Evolutionary conservation across 208 protist genomes (phyloP).

Genomic region (Endotrypanum monterogeii): DNA sequence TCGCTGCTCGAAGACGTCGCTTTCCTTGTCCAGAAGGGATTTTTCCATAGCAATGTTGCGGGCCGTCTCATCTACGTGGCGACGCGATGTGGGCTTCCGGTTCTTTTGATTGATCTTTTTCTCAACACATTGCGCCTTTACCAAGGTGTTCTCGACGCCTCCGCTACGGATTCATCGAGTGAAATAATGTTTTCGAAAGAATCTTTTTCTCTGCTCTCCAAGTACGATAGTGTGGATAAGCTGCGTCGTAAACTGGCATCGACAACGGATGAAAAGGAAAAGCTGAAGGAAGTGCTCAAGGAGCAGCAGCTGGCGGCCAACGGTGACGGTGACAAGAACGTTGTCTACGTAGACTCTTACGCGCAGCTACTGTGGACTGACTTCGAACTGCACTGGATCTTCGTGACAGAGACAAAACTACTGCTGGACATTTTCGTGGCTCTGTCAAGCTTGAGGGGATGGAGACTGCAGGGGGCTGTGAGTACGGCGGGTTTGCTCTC

Average conservation of each 20-base stretch:
- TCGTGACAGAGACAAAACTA: constrained; percentile 86
- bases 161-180: constrained; percentile 39
- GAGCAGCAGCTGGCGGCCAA: constrained; percentile 19
- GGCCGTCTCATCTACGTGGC: constrained; percentile 74
- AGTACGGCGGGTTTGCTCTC: constrained; percentile 83
- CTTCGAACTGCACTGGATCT: constrained; percentile 92
- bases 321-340: constrained; percentile 42
- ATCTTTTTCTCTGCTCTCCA: constrained; percentile 86
- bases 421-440: constrained; percentile 90
- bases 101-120: constrained; percentile 86
- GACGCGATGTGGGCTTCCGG: constrained; percentile 74
- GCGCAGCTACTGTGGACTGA: constrained; percentile 86
- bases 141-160: constrained; percentile 83
- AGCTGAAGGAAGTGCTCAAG: constrained; percentile 28
- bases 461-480: constrained; percentile 70
- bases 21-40: constrained; percentile 88
- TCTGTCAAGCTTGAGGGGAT: constrained; percentile 53
- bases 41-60: constrained; percentile 88
- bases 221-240: constrained; percentile 88
- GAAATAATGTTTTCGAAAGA: constrained; percentile 72
- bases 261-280: constrained; percentile 33
- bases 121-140: constrained; percentile 87
- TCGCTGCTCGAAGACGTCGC: constrained; percentile 89
- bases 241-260: constrained; percentile 62
- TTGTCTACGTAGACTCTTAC: constrained; percentile 80